These are phyloP conservation scores for Oryza meyeriana DNA, from an alignment of 176 grass and related monocot species.

Conservation along the genomic window DNA sequence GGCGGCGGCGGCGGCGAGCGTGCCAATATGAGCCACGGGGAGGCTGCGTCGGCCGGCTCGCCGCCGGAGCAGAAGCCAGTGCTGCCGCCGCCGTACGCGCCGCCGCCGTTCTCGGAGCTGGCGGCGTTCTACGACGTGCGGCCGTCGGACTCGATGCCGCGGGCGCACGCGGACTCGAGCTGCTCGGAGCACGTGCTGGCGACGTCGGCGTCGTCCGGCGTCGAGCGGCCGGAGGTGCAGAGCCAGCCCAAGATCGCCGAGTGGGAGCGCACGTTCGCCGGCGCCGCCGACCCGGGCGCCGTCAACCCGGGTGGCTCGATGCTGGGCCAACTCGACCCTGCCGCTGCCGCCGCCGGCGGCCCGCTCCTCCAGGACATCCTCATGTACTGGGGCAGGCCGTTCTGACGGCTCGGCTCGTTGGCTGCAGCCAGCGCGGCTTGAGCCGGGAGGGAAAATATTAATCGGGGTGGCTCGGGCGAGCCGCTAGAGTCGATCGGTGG, in stretches of 20 bases:
- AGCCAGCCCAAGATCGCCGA: constrained; percentile 55
- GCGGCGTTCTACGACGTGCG: constrained; percentile 50
- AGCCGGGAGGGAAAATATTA: not conserved
- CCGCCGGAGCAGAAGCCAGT: constrained; percentile 52
- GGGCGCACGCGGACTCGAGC: constrained; percentile 61
- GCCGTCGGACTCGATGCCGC: constrained; percentile 60
- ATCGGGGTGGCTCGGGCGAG: constrained; percentile 2
- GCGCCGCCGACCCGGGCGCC: not conserved
- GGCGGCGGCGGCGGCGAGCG: not conserved
- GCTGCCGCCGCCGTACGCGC: constrained; percentile 6
- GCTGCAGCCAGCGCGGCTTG: no score
- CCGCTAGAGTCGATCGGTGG: not conserved
- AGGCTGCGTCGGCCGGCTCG: constrained; percentile 11
- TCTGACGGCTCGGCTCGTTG: constrained; percentile 17
- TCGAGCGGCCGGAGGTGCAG: constrained; percentile 65
- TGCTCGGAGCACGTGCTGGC: constrained; percentile 56
- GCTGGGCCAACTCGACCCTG: constrained; percentile 22
- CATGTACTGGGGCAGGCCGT: constrained; percentile 60
- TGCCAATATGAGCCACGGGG: not conserved
- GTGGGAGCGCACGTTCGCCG: constrained; percentile 53
- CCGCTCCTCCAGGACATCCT: constrained; percentile 61
- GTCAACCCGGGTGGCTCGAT: constrained; percentile 21
- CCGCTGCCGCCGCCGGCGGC: constrained; percentile 14
- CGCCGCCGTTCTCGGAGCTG: constrained; percentile 38
- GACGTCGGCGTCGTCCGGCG: constrained; percentile 32